Conservation (phyloP, 2,329 filamentous ascomycete species). For the Westerdykella aurantiaca region DNA sequence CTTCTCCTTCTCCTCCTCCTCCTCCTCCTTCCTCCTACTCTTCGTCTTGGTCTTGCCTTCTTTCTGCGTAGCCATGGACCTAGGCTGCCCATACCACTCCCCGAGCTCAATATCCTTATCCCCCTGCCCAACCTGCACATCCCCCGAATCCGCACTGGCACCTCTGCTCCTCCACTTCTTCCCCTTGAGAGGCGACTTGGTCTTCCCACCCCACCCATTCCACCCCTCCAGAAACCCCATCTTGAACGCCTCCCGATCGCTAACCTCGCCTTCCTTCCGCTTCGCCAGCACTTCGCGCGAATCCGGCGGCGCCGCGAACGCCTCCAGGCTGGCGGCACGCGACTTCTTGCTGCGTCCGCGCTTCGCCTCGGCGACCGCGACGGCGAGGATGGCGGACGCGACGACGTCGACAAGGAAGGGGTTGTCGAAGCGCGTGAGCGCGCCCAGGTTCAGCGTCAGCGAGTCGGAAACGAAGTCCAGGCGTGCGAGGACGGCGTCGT, state of each 20-base stretch:
- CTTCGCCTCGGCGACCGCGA: constrained; percentile 42
- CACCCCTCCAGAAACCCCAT: constrained; percentile 30
- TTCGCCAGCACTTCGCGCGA: constrained; percentile 16
- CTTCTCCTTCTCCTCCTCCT: constrained; percentile 30
- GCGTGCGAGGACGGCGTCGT: constrained; percentile 39
- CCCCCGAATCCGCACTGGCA: too few relatives aligned
- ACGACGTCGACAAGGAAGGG: constrained; percentile 44
- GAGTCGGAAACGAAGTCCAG: constrained; percentile 41
- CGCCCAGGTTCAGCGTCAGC: constrained; percentile 42
- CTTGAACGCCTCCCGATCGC: constrained; percentile 25
- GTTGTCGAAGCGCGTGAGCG: constrained; percentile 40
- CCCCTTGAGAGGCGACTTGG: constrained; percentile 12
- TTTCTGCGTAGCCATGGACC: constrained; percentile 6
- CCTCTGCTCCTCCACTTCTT: constrained; percentile 20
- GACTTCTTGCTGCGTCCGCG: constrained; percentile 18
- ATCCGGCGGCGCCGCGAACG: constrained; percentile 30
- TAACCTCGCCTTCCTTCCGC: constrained; percentile 15
- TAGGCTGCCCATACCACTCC: constrained; percentile 33
- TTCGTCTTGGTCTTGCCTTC: constrained; percentile 18
- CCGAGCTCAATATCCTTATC: constrained; percentile 37
- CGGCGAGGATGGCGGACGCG: constrained; percentile 39
- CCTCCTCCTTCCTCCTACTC: constrained; percentile 24
- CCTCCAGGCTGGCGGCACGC: constrained; percentile 11
- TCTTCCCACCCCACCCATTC: constrained; percentile 24
- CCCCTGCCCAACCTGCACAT: neutral